A percentile compares a stretch with the other conserved stretches of the same genome.
These are phyloP conservation scores for Conoideocrella luteorostrata DNA, from an alignment of 2,329 filamentous ascomycete genomes.

Conservation along the genomic window DNA sequence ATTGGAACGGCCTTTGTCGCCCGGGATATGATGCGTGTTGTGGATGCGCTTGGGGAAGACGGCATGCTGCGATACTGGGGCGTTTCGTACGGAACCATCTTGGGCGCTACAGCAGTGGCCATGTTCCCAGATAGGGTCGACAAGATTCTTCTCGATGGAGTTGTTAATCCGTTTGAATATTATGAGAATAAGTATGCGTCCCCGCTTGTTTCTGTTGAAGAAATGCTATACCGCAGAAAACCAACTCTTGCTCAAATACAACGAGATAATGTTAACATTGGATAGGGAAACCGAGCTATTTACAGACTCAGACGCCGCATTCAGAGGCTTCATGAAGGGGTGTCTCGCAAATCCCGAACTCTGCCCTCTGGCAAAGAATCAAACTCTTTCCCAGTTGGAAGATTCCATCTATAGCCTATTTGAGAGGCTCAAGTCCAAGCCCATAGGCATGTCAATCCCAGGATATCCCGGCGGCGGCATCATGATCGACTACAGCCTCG, in stretches of 20 bases:
- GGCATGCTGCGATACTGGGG: slow-evolving; percentile 34
- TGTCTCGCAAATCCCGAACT: slow-evolving; percentile 16
- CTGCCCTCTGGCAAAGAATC: slow-evolving; percentile 17
- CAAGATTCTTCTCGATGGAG: slow-evolving; percentile 25
- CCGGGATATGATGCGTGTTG: slow-evolving; percentile 37
- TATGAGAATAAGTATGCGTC: slow-evolving; percentile 16
- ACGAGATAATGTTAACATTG: background rate
- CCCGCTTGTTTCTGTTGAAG: too few relatives aligned
- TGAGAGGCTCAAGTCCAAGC: slow-evolving; percentile 17
- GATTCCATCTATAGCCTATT: slow-evolving; percentile 16
- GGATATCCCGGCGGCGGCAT: background rate
- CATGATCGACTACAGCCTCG: slow-evolving; percentile 4
- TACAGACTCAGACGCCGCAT: slow-evolving; percentile 19
- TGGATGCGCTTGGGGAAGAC: slow-evolving; percentile 34
- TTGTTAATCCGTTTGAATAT: slow-evolving; percentile 25
- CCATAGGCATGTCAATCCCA: slow-evolving; percentile 9
- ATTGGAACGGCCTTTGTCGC: slow-evolving; percentile 38
- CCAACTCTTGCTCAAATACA: background rate
- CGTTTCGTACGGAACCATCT: slow-evolving; percentile 31
- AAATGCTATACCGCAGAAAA: too few relatives aligned
- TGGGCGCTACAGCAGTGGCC: slow-evolving; percentile 30
- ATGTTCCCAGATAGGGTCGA: slow-evolving; percentile 33
- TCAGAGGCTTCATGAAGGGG: slow-evolving; percentile 17
- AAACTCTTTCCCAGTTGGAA: slow-evolving; percentile 18
- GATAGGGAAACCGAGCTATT: slow-evolving; percentile 19